Evolutionary conservation across 2,329 filamentous ascomycete genomes (phyloP), one percentile per base, ranked within the genome.

Genomic region (Colletotrichum sp.): DNA sequence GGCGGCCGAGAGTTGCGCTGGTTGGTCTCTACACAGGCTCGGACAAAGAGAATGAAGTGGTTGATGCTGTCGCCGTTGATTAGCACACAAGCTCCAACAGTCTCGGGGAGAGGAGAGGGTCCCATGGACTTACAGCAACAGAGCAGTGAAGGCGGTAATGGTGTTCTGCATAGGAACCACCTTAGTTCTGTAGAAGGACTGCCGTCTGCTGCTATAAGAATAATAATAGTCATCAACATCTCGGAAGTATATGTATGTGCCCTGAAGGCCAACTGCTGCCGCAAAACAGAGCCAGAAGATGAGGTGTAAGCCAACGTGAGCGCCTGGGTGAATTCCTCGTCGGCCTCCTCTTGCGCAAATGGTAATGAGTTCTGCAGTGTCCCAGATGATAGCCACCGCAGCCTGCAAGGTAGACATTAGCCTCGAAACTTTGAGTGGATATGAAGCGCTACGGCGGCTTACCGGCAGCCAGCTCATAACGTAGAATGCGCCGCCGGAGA

Each of bases 241-340:
- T 16, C 63, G 14, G 59, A 76, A 77, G 26, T 36, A 66, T 6
- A 71, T n/a, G 7, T 59, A 12, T 79, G 72, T 21, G 79, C 74
- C 26, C 60, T 82, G 75, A 28, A 82, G 59, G 61, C 77, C 80
- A 39, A 81, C 81, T 4, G 82, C 73, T 14, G 81, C 32, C 48
- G 79, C 61, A n/a, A 82, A 80, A 26, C 79, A 72, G 8, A 88
- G 77, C 83, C 85, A 88, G 71, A 88, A 80, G 75, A 88, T 66
- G 4, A 89, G 85, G 36, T 84, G 85, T 16, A 87, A 55, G 68
- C 80, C 85, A 39, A 89, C 85, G 63, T 88, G 86, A 9, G 84
- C 84, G 30, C 86, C 87, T 1, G 87, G 86, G 68, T 87, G 85
- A 24, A 88, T 85, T 48, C 85, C 84, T 5, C 77, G 77, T 28